phyloP scores from a whole-genome alignment of 306 rosid genomes.

The Oxytropis ochrocephala region DNA sequence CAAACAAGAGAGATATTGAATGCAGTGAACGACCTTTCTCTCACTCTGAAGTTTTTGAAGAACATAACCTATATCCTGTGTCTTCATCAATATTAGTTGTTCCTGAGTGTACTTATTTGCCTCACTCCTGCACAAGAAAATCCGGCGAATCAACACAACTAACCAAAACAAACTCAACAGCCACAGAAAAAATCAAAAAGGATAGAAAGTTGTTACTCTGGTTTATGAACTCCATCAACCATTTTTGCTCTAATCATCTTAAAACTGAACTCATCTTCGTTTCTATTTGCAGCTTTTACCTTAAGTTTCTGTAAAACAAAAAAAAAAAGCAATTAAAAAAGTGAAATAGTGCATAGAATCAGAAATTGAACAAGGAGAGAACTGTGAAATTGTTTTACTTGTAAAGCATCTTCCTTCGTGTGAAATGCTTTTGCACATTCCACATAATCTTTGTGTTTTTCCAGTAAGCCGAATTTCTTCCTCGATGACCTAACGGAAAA shows the following conservation, averaged over 20 bases:
- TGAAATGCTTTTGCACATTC: conserved; percentile 69
- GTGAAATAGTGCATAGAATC: neutral
- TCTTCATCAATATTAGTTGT: conserved; percentile 71
- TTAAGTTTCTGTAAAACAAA: conserved; percentile 47
- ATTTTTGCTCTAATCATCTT: conserved; percentile 56
- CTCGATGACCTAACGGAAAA: conserved; percentile 41
- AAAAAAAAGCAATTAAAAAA: too few species aligned
- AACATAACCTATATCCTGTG: conserved; percentile 75
- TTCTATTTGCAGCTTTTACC: conserved; percentile 65
- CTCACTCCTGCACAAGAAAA: conserved; percentile 38
- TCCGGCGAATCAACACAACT: neutral
- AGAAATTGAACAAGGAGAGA: neutral
- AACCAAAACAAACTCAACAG: neutral
- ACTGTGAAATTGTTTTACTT: conserved; percentile 21
- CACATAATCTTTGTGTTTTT: conserved; percentile 86
- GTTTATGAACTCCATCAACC: conserved; percentile 63
- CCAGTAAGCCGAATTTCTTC: conserved; percentile 70
- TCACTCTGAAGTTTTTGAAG: conserved; percentile 76
- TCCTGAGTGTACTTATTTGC: conserved; percentile 68
- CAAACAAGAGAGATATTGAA: neutral
- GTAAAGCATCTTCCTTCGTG: conserved; percentile 56
- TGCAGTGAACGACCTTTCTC: conserved; percentile 41
- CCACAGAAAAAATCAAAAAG: neutral
- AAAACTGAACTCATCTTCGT: conserved; percentile 79
- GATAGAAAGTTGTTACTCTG: conserved; percentile 28